Evolutionary conservation across 257 asterid species (phyloP).

Genomic region (Penstemon eatonii): DNA sequence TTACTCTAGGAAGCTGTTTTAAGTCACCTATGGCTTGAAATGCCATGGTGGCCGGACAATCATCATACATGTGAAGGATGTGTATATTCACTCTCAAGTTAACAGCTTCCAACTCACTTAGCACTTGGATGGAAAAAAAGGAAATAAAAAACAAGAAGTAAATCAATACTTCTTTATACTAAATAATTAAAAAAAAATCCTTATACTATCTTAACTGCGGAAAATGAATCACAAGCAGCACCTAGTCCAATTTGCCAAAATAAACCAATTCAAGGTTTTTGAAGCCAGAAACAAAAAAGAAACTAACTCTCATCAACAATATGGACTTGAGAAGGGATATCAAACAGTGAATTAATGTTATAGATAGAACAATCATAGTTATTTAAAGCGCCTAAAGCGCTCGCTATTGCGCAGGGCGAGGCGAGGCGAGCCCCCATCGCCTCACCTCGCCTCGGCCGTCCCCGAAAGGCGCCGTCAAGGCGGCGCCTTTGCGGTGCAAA

Average conservation of each 20-base stretch:
- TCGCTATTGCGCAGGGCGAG: too few species aligned
- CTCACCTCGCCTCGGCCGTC: too few species aligned
- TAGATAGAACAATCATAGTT: background rate
- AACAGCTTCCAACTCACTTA: conserved; percentile 57
- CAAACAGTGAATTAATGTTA: background rate
- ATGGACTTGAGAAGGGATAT: background rate
- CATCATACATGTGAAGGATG: conserved; percentile 40
- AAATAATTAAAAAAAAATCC: background rate
- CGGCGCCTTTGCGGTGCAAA: too few species aligned
- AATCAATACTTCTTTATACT: background rate
- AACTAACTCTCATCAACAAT: background rate
- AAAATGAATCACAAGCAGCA: background rate
- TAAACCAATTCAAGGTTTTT: conserved; percentile 1
- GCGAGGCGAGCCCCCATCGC: too few species aligned
- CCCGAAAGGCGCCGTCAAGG: too few species aligned
- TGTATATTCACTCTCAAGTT: conserved; percentile 17
- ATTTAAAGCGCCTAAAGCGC: too few species aligned
- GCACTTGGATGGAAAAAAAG: background rate
- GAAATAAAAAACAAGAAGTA: background rate
- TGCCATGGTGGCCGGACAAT: conserved; percentile 39
- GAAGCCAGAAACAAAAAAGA: background rate
- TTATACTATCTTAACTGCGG: background rate
- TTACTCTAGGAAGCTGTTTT: conserved; percentile 74
- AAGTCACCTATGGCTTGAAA: conserved; percentile 45
- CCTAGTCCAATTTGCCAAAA: conserved; percentile 1